Evolutionary conservation across 768 basidiomycete genomes (phyloP).

Genomic region (Russula emetica): DNA sequence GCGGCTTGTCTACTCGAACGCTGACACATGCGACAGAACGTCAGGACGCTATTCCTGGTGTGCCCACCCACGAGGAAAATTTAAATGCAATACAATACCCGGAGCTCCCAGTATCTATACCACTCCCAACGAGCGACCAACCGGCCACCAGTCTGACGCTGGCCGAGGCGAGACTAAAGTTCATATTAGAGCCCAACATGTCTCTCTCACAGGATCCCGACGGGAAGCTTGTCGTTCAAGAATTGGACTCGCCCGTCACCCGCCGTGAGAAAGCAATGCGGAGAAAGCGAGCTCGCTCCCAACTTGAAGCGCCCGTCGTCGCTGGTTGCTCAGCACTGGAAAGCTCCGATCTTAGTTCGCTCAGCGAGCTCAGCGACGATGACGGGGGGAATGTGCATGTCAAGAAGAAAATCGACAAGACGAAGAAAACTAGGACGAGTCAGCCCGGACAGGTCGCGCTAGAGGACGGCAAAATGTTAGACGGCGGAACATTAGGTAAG

Average conservation of each 20-base stretch:
- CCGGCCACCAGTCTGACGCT: conserved; percentile 6
- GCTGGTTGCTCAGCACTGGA: conserved; percentile 12
- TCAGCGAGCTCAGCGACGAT: conserved; percentile 25
- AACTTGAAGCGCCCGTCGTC: conserved; percentile 21
- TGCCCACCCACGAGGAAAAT: background rate
- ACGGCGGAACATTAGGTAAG: conserved; percentile 65
- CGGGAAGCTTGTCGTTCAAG: conserved; percentile 61
- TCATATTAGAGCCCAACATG: conserved; percentile 24
- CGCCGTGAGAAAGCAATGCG: conserved; percentile 54
- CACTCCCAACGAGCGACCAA: background rate
- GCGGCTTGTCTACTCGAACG: background rate
- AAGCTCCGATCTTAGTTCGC: conserved; percentile 26
- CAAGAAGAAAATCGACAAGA: conserved; percentile 16
- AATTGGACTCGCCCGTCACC: conserved; percentile 66
- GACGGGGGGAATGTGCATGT: conserved; percentile 11
- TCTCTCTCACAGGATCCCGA: conserved; percentile 35
- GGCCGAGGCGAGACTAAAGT: conserved; percentile 12
- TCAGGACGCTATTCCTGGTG: background rate
- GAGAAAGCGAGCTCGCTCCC: conserved; percentile 34
- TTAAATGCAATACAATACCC: background rate
- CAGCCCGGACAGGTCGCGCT: conserved; percentile 37
- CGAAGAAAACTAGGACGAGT: background rate
- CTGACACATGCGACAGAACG: background rate
- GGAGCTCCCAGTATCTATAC: background rate
- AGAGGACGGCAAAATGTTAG: conserved; percentile 38